phyloP scores from a whole-genome alignment of 2,329 filamentous ascomycete genomes.

The Macrophomina tecta region DNA sequence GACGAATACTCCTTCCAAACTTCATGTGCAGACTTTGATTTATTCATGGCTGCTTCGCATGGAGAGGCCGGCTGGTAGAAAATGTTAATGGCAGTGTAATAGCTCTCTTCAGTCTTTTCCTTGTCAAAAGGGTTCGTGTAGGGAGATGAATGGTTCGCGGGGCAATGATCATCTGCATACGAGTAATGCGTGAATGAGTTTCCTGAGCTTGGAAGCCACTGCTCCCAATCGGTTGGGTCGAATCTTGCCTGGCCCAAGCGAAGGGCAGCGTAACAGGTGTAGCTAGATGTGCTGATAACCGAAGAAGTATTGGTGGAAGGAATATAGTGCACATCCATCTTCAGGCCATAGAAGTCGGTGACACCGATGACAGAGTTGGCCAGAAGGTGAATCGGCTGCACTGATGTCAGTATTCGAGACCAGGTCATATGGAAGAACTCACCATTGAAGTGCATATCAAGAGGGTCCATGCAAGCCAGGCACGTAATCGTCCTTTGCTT shows the following conservation, averaged over 20 bases:
- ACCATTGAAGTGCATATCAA: conserved; percentile 33
- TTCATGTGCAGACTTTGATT: neutral
- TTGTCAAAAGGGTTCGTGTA: neutral
- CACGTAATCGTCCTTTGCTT: conserved; percentile 31
- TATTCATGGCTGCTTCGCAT: neutral
- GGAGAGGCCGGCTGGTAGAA: neutral
- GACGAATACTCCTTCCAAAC: neutral
- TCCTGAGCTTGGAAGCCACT: neutral
- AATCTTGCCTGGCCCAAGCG: conserved; percentile 4
- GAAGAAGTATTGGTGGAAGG: neutral
- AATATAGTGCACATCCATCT: conserved; percentile 8
- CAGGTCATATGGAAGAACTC: neutral
- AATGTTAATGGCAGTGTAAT: neutral
- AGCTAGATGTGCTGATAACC: neutral
- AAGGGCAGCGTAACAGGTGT: conserved; percentile 6
- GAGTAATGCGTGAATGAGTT: neutral
- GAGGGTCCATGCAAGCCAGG: conserved; percentile 40
- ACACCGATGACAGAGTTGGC: conserved; percentile 41
- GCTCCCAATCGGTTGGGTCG: neutral
- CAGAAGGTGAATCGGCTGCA: conserved; percentile 39
- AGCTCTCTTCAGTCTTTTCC: neutral
- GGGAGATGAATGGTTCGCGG: conserved; percentile 3
- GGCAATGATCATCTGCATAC: neutral
- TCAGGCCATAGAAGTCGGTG: conserved; percentile 21
- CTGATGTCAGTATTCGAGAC: neutral